phyloP scores from a whole-genome alignment of 169 alveolate species.

The Theileria orientalis region DNA sequence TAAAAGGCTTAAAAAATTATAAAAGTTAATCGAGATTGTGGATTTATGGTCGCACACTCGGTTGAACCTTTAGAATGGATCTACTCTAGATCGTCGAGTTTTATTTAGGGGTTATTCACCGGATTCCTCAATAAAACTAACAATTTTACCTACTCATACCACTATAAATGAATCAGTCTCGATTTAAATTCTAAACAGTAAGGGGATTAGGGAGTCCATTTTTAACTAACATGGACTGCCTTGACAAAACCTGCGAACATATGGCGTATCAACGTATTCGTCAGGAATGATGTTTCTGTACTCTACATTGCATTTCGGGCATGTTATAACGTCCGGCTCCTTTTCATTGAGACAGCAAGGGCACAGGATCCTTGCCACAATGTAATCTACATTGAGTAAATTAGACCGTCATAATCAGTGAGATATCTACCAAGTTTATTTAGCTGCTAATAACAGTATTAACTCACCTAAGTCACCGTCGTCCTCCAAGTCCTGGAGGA shows the following conservation, averaged over 20 bases:
- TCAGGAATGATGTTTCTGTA: conserved; percentile 58
- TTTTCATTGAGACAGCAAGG: conserved; percentile 68
- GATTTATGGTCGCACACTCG: no score
- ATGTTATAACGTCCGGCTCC: conserved; percentile 58
- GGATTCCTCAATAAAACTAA: no score
- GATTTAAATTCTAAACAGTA: no score
- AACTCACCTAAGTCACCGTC: conserved; percentile 79
- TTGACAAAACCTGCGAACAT: conserved; percentile 60
- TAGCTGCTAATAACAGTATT: neutral
- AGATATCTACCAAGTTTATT: neutral
- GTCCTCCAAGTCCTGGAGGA: conserved; percentile 84
- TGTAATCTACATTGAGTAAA: conserved; percentile 35
- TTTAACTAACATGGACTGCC: conserved; percentile 43
- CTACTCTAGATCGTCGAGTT: no score
- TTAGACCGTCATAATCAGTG: conserved; percentile 19
- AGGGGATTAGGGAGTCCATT: no score
- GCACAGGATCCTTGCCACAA: conserved; percentile 70
- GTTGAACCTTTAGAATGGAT: no score
- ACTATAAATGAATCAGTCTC: no score
- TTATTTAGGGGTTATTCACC: no score
- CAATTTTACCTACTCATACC: no score
- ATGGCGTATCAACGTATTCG: conserved; percentile 57
- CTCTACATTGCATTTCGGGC: conserved; percentile 64
- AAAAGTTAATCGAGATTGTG: neutral
- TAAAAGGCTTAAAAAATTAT: neutral